Base-by-base conservation (phyloP, 495 filamentous ascomycete genomes). In the Ramalina intermedia region DNA sequence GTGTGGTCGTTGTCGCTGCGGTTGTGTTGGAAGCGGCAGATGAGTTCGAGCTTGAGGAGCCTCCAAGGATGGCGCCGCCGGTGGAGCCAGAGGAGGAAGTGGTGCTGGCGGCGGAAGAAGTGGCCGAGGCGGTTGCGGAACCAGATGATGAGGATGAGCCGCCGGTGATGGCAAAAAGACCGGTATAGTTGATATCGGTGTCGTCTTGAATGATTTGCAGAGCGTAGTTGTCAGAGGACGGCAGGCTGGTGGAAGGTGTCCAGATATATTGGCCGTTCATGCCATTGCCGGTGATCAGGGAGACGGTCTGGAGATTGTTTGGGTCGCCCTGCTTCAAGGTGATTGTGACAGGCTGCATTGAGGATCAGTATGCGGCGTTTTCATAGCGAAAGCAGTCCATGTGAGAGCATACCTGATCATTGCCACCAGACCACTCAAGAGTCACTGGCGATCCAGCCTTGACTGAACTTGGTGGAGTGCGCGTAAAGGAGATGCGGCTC, bases 161-260 rank as follows among this genome's bases (percentile, higher is more conserved):
- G 42, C 61, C 61, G 16, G 54, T 50, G 23, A 54, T 44, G 41
- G 37, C 61, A 16, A 74, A 37, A 20, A 65, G 61, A 6, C 63
- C 69, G n/a, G 70, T 67, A 50, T 72, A 75, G 50, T 75, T 75
- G 21, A 60, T 51, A 4, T 65, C 37, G 12, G 58, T 62, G 33
- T 54, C 46, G 37, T 56, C 61, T 50, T 74, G 72, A 14, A 51
- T 49, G 55, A 75, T 69, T 49, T 70, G 59, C 41, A 74, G 63
- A 17, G 72, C 70, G 47, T 75, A 75, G 54, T 66, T 61, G 6
- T 61, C 29, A 16, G 58, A 66, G 26, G 61, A 53, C n/a, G 62
- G 60, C 27, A 74, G 55, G 16, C 58, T 58, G 24, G 48, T 53
- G 17, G 62, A 59, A 14, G 67, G 66, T 1, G 59, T 63, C 66